Base-by-base conservation (phyloP, 176 grass and related monocot species). In the Oryza nivara region DNA sequence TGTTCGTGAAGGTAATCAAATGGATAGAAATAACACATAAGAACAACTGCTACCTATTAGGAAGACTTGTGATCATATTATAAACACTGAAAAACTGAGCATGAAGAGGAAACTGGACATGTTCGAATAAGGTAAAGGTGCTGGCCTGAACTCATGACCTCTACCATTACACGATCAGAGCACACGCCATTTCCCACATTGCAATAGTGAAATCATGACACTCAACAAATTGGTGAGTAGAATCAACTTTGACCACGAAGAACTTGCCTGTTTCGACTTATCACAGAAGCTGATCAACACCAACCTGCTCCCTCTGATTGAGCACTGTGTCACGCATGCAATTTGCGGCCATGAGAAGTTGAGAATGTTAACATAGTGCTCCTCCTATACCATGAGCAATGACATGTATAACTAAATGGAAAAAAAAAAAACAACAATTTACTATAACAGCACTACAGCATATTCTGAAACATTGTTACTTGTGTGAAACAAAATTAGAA, bases 341-440 rank as follows among this genome's bases (percentile, higher is more conserved):
- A 98, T 76, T 73, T 98, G 95, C 30, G 92, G 95, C 92, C 95
- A 97, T 70, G 92, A 91, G 80, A 97, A 94, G 65, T 86, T 80
- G 80, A 94, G 95, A 70, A 86, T 92, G 17, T 85, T 91, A 23
- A 97, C 65, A 52, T 84, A 90, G 68, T 98, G 95, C 61, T 98
- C 95, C 89, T 98, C 95, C 95, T 98, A 80, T 78, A 25, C 8
- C 52, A 75, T 60, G 77, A 81, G 45, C 66, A 58, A 58, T 23
- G 67, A 70, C 30, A 35, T 4, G 25, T 44, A 67, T 56, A 46
- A 23, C 14, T 19, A 84, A 81, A 36, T 17, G 11, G 14, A 65
- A 56, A 85, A 79, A 41, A 79, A 41, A 41, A 68, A 34, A 38
- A 38, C 36, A 38, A 38, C 36, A 38, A 38, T 38, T 35, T 26